Percentiles rank a stretch among this genome's conserved stretches.
phyloP scores from a whole-genome alignment of 2,329 filamentous ascomycete species.

The Talaromyces islandicus region DNA sequence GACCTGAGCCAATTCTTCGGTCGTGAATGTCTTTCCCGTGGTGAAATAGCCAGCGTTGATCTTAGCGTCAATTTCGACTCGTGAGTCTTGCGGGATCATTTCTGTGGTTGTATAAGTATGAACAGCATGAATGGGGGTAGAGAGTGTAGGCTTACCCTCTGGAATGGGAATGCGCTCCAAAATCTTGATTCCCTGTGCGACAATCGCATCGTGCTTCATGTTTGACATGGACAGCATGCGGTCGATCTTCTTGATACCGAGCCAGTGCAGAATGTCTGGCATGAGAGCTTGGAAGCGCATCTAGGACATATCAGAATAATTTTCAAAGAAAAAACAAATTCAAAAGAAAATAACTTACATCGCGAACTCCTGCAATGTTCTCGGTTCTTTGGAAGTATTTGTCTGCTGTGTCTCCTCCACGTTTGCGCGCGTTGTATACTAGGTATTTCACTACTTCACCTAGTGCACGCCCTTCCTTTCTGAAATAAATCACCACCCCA shows the following conservation, averaged over 20 bases:
- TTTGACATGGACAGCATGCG: conserved; percentile 99
- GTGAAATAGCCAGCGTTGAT: conserved; percentile 89
- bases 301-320: conserved; percentile 32
- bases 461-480: conserved; percentile 90
- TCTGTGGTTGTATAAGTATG: conserved; percentile 37
- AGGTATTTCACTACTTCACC: conserved; percentile 89
- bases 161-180: conserved; percentile 86
- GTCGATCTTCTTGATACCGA: conserved; percentile 97
- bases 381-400: conserved; percentile 93
- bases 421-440: conserved; percentile 54
- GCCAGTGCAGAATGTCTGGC: conserved; percentile 96
- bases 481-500: conserved; percentile 96
- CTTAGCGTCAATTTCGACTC: conserved; percentile 98
- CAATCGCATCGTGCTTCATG: conserved; percentile 50
- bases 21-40: conserved; percentile 80
- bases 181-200: conserved; percentile 59
- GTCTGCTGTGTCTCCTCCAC: conserved; percentile 32
- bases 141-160: conserved; percentile 39
- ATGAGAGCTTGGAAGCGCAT: conserved; percentile 98
- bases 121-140: too few species aligned
- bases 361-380: conserved; percentile 94
- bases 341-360: conserved; percentile 20
- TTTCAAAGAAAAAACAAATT: not conserved
- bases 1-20: conserved; percentile 77
- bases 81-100: conserved; percentile 86